Conservation (phyloP, 495 filamentous ascomycete genomes). For the Penicillium lividum region DNA sequence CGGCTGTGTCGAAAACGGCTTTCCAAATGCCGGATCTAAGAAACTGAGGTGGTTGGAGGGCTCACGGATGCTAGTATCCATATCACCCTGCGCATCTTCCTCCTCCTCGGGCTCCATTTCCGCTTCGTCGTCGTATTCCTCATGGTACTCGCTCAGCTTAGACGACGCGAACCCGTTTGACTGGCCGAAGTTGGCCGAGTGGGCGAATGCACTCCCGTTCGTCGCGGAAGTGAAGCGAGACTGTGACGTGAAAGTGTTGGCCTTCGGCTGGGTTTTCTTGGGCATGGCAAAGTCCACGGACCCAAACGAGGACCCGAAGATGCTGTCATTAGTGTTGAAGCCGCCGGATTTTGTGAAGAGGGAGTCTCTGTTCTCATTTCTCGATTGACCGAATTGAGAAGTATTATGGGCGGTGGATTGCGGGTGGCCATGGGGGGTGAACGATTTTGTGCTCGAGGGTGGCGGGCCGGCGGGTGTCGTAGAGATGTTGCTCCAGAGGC, state of each 20-base stretch:
- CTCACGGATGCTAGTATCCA: slow-evolving; percentile 25
- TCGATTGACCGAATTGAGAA: slow-evolving; percentile 54
- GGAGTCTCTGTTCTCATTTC: slow-evolving; percentile 40
- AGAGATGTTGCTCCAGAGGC: slow-evolving; percentile 56
- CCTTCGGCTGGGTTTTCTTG: slow-evolving; percentile 32
- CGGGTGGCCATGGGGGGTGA: slow-evolving; percentile 72
- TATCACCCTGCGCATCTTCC: slow-evolving; percentile 29
- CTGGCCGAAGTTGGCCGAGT: slow-evolving; percentile 31
- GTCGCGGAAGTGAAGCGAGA: slow-evolving; percentile 35
- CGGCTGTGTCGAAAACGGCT: slow-evolving; percentile 23
- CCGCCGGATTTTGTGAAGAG: slow-evolving; percentile 44
- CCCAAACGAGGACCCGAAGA: slow-evolving; percentile 45
- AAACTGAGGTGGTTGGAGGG: slow-evolving; percentile 30
- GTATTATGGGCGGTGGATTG: slow-evolving; percentile 64
- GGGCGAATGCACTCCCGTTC: slow-evolving; percentile 46
- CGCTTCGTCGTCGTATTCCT: slow-evolving; percentile 36
- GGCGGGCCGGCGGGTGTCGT: slow-evolving; percentile 79
- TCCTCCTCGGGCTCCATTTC: slow-evolving; percentile 35
- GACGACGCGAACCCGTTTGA: slow-evolving; percentile 35
- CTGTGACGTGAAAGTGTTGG: slow-evolving; percentile 27
- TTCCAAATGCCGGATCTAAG: slow-evolving; percentile 36
- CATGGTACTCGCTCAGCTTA: slow-evolving; percentile 35
- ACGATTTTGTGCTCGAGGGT: slow-evolving; percentile 66
- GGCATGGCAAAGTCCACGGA: slow-evolving; percentile 38
- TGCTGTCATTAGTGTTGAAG: slow-evolving; percentile 44